phyloP scores from a whole-genome alignment of 768 basidiomycete genomes.

The Suillus brevipes region DNA sequence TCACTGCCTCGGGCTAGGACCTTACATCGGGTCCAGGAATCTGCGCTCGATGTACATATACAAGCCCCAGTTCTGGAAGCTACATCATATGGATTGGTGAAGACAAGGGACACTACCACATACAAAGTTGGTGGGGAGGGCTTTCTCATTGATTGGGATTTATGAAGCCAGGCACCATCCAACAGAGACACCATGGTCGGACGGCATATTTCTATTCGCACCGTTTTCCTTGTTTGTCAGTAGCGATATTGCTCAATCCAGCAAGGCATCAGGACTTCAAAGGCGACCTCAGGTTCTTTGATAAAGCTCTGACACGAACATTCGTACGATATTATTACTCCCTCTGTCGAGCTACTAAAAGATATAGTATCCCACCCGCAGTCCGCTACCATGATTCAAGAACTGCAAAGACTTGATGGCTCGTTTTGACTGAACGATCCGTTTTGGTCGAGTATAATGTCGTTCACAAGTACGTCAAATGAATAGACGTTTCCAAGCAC shows the following conservation, averaged over 20 bases:
- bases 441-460: background rate
- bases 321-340: slow-evolving; percentile 14
- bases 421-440: background rate
- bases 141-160: slow-evolving; percentile 30
- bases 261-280: slow-evolving; percentile 21
- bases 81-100: too few relatives aligned
- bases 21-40: too few relatives aligned
- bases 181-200: background rate
- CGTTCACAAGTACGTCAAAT: background rate
- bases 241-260: slow-evolving; percentile 18
- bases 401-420: too few relatives aligned
- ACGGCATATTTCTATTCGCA: background rate
- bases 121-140: slow-evolving; percentile 3
- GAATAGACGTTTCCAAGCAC: background rate
- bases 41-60: too few relatives aligned
- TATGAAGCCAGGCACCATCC: slow-evolving; percentile 5
- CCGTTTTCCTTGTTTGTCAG: slow-evolving; percentile 17
- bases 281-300: slow-evolving; percentile 37
- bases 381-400: background rate
- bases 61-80: too few relatives aligned
- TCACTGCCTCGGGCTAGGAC: too few relatives aligned
- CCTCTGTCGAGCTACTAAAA: background rate
- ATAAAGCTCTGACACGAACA: slow-evolving; percentile 19
- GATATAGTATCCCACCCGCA: background rate
- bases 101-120: too few relatives aligned